phyloP scores from a whole-genome alignment of 257 asterid species.

The Nicotiana knightiana region DNA sequence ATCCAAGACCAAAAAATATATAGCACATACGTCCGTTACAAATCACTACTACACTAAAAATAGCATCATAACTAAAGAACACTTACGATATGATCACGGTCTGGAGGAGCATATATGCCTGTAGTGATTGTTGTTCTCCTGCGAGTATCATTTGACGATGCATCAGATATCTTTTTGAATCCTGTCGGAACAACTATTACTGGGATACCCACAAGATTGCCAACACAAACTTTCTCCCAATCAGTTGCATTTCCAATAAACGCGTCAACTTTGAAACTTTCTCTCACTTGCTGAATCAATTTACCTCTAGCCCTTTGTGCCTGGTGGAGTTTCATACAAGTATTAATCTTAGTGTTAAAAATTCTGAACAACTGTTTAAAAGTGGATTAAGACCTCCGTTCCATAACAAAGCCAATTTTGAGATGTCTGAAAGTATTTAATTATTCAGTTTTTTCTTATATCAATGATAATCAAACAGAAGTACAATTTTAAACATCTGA shows the following conservation, averaged over 20 bases:
- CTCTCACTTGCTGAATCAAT: slow-evolving; percentile 63
- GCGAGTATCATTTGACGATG: slow-evolving; percentile 48
- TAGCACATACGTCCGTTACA: neutral
- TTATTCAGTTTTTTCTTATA: neutral
- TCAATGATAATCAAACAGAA: neutral
- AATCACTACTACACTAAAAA: neutral
- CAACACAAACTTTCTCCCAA: slow-evolving; percentile 80
- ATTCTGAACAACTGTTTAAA: neutral
- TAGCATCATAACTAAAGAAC: neutral
- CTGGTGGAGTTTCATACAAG: slow-evolving; percentile 22
- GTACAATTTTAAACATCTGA: neutral
- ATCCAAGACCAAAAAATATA: neutral
- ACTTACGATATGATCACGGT: slow-evolving; percentile 78
- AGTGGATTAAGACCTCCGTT: neutral
- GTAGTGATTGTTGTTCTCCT: slow-evolving; percentile 69
- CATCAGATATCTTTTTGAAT: slow-evolving; percentile 50
- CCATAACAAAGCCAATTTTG: neutral
- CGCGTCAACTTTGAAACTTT: slow-evolving; percentile 66
- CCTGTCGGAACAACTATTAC: slow-evolving; percentile 78
- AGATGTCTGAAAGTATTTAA: neutral
- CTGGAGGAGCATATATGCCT: slow-evolving; percentile 84
- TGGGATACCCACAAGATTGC: slow-evolving; percentile 89
- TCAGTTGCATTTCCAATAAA: slow-evolving; percentile 84
- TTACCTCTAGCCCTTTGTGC: slow-evolving; percentile 89
- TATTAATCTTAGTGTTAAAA: neutral